A percentile compares a stretch with the other conserved stretches of the same genome.
phyloP scores from a whole-genome alignment of 345 rosid genomes.

The Noccaea bulbosa region DNA sequence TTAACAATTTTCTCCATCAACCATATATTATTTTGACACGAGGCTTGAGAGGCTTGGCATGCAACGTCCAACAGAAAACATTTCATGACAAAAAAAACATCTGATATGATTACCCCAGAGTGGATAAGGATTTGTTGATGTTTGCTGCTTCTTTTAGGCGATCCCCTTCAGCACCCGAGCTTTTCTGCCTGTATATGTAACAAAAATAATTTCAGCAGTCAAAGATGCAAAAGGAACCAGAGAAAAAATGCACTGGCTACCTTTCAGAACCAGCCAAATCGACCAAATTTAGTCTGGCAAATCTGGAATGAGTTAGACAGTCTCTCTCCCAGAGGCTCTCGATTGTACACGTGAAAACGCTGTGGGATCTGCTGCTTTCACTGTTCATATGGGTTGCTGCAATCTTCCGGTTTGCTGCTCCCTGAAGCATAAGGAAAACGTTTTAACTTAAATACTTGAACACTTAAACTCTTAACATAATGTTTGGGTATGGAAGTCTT shows the following conservation, averaged over 20 bases:
- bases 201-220: constrained; percentile 26
- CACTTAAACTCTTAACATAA: constrained; percentile 32
- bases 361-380: constrained; percentile 97
- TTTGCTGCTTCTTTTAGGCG: constrained; percentile 98
- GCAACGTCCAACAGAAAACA: constrained; percentile 28
- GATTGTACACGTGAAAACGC: constrained; percentile 92
- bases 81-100: constrained; percentile 19
- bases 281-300: constrained; percentile 92
- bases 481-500: constrained; percentile 24
- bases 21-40: constrained; percentile 11
- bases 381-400: constrained; percentile 93
- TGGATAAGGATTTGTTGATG: constrained; percentile 90
- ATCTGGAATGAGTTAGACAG: constrained; percentile 77
- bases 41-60: constrained; percentile 18
- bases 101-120: constrained; percentile 72
- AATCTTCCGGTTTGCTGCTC: constrained; percentile 82
- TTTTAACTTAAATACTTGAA: constrained; percentile 25
- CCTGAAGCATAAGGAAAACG: constrained; percentile 51
- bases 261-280: constrained; percentile 99
- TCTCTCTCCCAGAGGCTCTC: constrained; percentile 93
- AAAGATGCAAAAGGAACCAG: constrained; percentile 16
- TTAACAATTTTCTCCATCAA: constrained; percentile 3
- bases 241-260: constrained; percentile 45
- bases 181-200: constrained; percentile 75
- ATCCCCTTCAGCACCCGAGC: constrained; percentile 97